Percentiles rank a stretch among this genome's conserved stretches.
phyloP scores from a whole-genome alignment of 1,284 basidiomycete genomes.

The Cutaneotrichosporon arboriforme region DNA sequence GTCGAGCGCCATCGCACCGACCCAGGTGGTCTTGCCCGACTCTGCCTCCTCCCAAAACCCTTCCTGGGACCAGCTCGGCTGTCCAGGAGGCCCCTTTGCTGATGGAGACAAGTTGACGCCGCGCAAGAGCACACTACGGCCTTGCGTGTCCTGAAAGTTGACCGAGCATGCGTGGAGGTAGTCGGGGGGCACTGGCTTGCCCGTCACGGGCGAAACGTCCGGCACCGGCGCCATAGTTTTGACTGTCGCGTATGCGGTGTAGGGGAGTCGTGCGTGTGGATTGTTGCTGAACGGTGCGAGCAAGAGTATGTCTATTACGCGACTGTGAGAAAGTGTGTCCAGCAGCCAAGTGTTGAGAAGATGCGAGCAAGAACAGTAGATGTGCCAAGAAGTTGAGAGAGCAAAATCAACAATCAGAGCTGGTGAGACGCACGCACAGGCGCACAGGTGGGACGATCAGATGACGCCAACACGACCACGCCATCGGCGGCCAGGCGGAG shows the following conservation, averaged over 20 bases:
- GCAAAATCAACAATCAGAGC: no score
- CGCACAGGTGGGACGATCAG: not conserved
- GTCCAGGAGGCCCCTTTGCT: conserved; percentile 70
- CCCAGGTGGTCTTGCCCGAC: conserved; percentile 58
- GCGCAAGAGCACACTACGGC: conserved; percentile 77
- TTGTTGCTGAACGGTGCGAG: no score
- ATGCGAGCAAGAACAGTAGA: not conserved
- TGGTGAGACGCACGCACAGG: no score
- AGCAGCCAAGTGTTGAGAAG: no score
- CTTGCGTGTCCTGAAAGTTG: conserved; percentile 76
- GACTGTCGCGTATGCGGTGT: no score
- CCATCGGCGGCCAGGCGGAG: no score
- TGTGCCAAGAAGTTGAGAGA: not conserved
- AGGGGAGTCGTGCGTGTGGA: no score
- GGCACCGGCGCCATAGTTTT: conserved; percentile 38
- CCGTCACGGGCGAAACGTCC: conserved; percentile 63
- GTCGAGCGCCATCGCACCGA: conserved; percentile 65
- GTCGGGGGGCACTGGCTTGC: conserved; percentile 49
- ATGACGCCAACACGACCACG: no score
- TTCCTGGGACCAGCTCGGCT: conserved; percentile 63
- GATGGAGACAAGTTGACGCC: conserved; percentile 90
- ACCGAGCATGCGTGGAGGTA: conserved; percentile 62
- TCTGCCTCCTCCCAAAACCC: conserved; percentile 88
- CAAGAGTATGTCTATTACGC: no score
- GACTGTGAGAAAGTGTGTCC: no score